phyloP scores from a whole-genome alignment of 2,329 filamentous ascomycete species.

The Sphaceloma murrayae region DNA sequence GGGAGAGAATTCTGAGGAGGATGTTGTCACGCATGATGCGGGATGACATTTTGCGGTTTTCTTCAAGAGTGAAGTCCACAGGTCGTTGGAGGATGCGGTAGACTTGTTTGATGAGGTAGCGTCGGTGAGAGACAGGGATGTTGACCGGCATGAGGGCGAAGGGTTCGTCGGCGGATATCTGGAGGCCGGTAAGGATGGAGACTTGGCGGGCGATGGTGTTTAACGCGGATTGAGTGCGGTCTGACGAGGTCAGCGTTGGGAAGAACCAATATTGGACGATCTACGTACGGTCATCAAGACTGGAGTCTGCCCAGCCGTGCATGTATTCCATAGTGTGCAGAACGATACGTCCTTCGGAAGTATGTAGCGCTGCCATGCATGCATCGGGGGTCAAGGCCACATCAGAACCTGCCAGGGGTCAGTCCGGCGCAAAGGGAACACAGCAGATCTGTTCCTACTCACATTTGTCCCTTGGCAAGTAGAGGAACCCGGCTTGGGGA shows the following conservation, averaged over 20 bases:
- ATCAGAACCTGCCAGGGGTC: slow-evolving; percentile 23
- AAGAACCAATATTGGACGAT: neutral
- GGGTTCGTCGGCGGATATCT: slow-evolving; percentile 41
- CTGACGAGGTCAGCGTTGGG: neutral
- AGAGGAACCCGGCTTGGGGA: slow-evolving; percentile 68
- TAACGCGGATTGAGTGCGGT: slow-evolving; percentile 24
- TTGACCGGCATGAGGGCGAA: slow-evolving; percentile 34
- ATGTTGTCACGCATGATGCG: slow-evolving; percentile 61
- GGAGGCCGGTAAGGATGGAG: slow-evolving; percentile 31
- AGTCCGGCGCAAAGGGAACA: slow-evolving; percentile 41
- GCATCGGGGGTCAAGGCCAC: slow-evolving; percentile 41
- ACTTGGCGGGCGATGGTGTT: slow-evolving; percentile 29
- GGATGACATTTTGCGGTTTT: slow-evolving; percentile 49
- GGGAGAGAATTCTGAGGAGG: slow-evolving; percentile 66
- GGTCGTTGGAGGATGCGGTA: slow-evolving; percentile 61
- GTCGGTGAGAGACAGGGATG: slow-evolving; percentile 48
- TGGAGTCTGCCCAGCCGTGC: slow-evolving; percentile 21
- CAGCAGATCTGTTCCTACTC: neutral
- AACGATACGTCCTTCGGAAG: slow-evolving; percentile 35
- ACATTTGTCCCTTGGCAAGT: slow-evolving; percentile 50
- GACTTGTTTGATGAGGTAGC: slow-evolving; percentile 57
- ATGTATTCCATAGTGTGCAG: slow-evolving; percentile 35
- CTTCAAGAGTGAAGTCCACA: slow-evolving; percentile 73
- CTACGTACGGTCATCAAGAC: slow-evolving; percentile 1
- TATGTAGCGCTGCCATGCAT: slow-evolving; percentile 37